Evolutionary conservation across 2,329 filamentous ascomycete species (phyloP), one percentile per base, ranked within the genome.

Genomic region (Aspergillus sp.): DNA sequence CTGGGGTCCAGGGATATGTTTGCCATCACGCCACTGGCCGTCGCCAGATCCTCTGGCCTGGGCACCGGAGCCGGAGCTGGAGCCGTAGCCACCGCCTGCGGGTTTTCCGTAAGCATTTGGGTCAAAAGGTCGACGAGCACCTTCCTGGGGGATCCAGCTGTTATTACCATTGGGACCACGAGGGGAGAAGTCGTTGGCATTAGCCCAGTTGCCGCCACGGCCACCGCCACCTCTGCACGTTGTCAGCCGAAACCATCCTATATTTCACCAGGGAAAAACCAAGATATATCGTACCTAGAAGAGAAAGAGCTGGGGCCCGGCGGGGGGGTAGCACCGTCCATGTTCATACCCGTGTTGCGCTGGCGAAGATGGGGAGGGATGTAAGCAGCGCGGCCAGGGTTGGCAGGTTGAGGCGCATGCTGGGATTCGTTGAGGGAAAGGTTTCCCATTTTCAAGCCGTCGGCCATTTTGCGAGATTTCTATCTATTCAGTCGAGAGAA

Each of bases 21-120:
- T 95, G 72, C 93, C 93, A 59, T 97, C 91, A 65, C 85, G 84
- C 93, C 93, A 98, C 76, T 89, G 84, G 64, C 93, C 93, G 65
- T 97, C 93, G 63, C 93, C 93, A 67, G 90, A 94, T 62, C 90
- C 90, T 63, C 86, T 84, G 62, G 83, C 78, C 64, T 78, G 60
- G 58, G 77, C 77, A 52, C 75, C 76, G 52, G 61, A 59, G 42
- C 58, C 48, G 50, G 55, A 54, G 43, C 50, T 53, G 30, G 57
- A 48, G n/a, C 54, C 51, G 41, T 60, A 58, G 44, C 57, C 62
- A 59, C 59, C 61, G 44, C 61, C 77, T 56, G 74, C 76, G 63
- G 77, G 75, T 65, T 78, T 76, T 63, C 80, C 80, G 69, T 84
- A 84, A 65, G 76, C 79, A 72, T 76, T 75, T 56, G 79, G 74